Evolutionary conservation across 768 basidiomycete species (phyloP).

Genomic region (Tricholomella constricta): DNA sequence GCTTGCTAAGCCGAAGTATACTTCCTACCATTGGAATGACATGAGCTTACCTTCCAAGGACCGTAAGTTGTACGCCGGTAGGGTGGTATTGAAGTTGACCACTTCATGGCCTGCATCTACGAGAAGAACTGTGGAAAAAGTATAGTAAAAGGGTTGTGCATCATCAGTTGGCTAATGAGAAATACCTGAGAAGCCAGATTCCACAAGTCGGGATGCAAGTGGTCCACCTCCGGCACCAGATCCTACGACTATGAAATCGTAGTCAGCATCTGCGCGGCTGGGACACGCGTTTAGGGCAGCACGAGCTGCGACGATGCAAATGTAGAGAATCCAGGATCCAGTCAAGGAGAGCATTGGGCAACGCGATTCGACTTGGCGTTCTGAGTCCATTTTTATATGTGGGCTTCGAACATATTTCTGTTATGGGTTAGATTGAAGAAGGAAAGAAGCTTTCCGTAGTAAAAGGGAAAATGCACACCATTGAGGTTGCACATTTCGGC

Average conservation of each 20-base stretch:
- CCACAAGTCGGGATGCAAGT: constrained; percentile 26
- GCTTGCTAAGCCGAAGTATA: neutral
- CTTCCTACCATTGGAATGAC: neutral
- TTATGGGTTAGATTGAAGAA: no score
- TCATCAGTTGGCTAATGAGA: neutral
- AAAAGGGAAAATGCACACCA: no score
- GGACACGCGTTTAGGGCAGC: constrained; percentile 14
- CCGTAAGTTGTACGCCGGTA: constrained; percentile 26
- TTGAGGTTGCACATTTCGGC: no score
- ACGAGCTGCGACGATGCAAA: neutral
- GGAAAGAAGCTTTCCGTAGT: no score
- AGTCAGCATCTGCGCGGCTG: constrained; percentile 13
- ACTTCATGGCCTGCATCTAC: constrained; percentile 32
- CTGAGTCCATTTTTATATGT: no score
- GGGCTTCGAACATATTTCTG: no score
- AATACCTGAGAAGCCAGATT: constrained; percentile 26
- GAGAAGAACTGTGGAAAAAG: constrained; percentile 23
- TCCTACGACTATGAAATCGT: constrained; percentile 29
- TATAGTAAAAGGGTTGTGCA: neutral
- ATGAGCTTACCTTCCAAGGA: constrained; percentile 24
- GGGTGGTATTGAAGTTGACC: constrained; percentile 28
- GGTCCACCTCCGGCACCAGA: constrained; percentile 30
- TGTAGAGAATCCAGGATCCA: neutral
- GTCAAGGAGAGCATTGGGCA: neutral
- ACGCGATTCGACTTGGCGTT: no score